Evolutionary conservation across 805 yeast species (phyloP), one percentile per base, ranked within the genome.

Genomic region (Wickerhamomyces rabaulensis): DNA sequence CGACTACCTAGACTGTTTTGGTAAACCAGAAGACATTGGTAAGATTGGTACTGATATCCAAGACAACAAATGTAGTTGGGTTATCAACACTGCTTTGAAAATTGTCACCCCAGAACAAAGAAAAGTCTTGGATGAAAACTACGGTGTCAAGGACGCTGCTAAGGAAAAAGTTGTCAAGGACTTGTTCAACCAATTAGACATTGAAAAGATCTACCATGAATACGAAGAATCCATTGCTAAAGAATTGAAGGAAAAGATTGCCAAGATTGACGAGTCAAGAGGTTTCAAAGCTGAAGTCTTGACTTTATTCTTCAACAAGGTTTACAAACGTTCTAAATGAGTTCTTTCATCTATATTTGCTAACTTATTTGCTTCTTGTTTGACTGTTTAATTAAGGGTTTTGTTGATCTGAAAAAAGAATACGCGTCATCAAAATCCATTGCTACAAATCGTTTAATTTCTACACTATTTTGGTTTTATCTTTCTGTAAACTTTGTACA

Each of bases 11-110:
- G 99, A 94, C 69, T 88, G 97, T 68, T 94, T 88, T 63, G 99
- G 99, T 55, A 89, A 92, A 59, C 97, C 99, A 39, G 95, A 87
- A 64, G 89, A 92, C 62, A 94, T 91, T 63, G 99, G 99, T 53
- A 94, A 94, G 76, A 89, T 94, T 57, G 99, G 99, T 57, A 94
- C 99, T 50, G 99, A 94, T 67, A 94, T 94, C 63, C 87, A 87
- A 72, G 99, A 94, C 70, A 94, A 94, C 80, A 94, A 94, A 70
- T 94, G 99, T 70, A 87, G 97, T 39, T 94, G 99, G 99, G 82
- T 94, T 46, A 79, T 94, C 60, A 94, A 94, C 75, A 87, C 88
- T 57, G 99, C 99, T 8, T 78, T 94, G 59, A 77, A 84, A 65
- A 71, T 82, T 55, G 92, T 79, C 44, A 75, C 79, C 23, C 79